phyloP scores from a whole-genome alignment of 257 asterid species.

The Przewalskia tangutica region DNA sequence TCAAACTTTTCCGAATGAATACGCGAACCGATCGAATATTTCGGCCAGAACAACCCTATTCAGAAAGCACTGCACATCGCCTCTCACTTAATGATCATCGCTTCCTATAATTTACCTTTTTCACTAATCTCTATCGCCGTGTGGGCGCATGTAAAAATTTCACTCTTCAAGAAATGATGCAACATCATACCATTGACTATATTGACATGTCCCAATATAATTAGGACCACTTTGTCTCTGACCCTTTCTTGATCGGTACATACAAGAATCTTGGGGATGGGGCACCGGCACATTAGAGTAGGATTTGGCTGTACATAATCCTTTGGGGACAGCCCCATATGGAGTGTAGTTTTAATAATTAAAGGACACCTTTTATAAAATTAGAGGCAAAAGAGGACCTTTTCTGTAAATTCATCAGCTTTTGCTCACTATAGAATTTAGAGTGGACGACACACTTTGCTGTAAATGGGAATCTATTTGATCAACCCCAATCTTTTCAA shows the following conservation, averaged over 20 bases:
- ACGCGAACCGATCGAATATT: no score
- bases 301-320: neutral
- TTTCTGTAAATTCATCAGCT: neutral
- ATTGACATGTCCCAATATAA: neutral
- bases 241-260: neutral
- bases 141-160: no score
- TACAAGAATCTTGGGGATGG: neutral
- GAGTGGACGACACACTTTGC: neutral
- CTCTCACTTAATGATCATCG: no score
- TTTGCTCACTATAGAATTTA: neutral
- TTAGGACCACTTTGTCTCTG: neutral
- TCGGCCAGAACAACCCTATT: no score
- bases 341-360: neutral
- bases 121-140: no score
- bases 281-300: neutral
- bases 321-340: neutral
- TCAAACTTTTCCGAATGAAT: no score
- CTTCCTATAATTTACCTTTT: no score
- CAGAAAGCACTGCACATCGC: no score
- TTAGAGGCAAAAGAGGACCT: neutral
- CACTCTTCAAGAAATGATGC: no score
- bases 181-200: neutral
- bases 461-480: neutral
- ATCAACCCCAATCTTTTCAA: no score
- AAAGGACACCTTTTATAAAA: neutral